phyloP scores from a whole-genome alignment of 805 yeast genomes.

The Wickerhamomyces subpelliculosus region DNA sequence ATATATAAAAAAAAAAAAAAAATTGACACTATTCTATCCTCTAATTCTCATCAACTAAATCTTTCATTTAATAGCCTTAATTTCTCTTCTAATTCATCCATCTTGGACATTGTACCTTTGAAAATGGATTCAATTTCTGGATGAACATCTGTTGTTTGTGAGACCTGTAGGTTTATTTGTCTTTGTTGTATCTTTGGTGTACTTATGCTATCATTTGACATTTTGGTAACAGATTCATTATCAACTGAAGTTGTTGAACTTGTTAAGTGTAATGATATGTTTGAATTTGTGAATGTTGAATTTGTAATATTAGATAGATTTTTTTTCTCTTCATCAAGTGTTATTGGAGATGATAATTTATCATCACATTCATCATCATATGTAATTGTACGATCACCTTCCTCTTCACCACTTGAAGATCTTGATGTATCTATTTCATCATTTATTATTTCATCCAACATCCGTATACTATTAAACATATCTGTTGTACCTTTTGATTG shows the following conservation, averaged over 20 bases:
- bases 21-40: no score
- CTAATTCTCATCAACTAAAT: constrained; percentile 3
- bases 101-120: constrained; percentile 47
- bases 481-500: constrained; percentile 34
- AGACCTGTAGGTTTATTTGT: no score
- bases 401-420: no score
- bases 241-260: constrained; percentile 12
- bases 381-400: no score
- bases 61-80: constrained; percentile 13
- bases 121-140: constrained; percentile 48
- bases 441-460: constrained; percentile 27
- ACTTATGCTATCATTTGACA: no score
- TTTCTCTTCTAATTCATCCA: constrained; percentile 28
- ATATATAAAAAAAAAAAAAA: no score
- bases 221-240: no score
- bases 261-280: constrained; percentile 12
- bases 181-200: no score
- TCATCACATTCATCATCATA: constrained; percentile 4
- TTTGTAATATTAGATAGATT: constrained; percentile 15
- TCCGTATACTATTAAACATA: constrained; percentile 29
- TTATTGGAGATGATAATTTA: constrained; percentile 17
- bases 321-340: constrained; percentile 7
- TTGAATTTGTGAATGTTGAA: constrained; percentile 20
- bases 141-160: constrained; percentile 16
- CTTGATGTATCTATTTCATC: constrained; percentile 16